phyloP scores from a whole-genome alignment of 805 yeast species.

The Torulaspora quercuum region DNA sequence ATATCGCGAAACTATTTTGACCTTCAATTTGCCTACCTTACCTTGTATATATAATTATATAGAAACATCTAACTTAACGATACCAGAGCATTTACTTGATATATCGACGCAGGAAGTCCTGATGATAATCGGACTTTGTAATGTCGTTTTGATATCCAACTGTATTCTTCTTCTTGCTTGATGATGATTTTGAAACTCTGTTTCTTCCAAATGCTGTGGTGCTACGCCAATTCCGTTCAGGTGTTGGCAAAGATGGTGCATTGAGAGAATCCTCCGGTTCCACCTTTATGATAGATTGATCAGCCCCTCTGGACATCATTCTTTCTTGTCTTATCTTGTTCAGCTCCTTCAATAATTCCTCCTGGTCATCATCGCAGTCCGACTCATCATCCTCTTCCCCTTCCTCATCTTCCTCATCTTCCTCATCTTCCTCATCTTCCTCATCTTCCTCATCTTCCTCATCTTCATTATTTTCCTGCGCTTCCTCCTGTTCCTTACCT shows the following conservation, averaged over 20 bases:
- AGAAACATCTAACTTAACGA: constrained; percentile 1
- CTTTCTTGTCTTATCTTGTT: constrained; percentile 40
- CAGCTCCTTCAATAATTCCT: constrained; percentile 43
- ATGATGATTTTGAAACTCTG: constrained; percentile 19
- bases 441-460: constrained; percentile 12
- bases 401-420: constrained; percentile 36
- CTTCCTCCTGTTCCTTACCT: constrained; percentile 5
- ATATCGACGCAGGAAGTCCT: constrained; percentile 41
- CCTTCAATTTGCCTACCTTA: neutral
- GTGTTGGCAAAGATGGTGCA: constrained; percentile 17
- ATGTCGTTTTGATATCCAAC: constrained; percentile 36
- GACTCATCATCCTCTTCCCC: constrained; percentile 34
- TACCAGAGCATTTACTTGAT: constrained; percentile 27
- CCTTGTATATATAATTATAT: constrained; percentile 8
- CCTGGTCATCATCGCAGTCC: constrained; percentile 37
- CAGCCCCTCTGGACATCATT: constrained; percentile 30
- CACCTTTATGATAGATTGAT: constrained; percentile 22
- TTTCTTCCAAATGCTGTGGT: constrained; percentile 27
- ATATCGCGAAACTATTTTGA: constrained; percentile 16
- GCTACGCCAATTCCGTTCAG: constrained; percentile 27
- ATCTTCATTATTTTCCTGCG: constrained; percentile 16
- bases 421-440: constrained; percentile 41
- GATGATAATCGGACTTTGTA: constrained; percentile 42
- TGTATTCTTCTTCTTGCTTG: constrained; percentile 24
- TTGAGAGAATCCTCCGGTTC: constrained; percentile 18